Evolutionary conservation across 1,284 basidiomycete genomes (phyloP), one percentile per base, ranked within the genome.

Genomic region (Puccinia novopanici): DNA sequence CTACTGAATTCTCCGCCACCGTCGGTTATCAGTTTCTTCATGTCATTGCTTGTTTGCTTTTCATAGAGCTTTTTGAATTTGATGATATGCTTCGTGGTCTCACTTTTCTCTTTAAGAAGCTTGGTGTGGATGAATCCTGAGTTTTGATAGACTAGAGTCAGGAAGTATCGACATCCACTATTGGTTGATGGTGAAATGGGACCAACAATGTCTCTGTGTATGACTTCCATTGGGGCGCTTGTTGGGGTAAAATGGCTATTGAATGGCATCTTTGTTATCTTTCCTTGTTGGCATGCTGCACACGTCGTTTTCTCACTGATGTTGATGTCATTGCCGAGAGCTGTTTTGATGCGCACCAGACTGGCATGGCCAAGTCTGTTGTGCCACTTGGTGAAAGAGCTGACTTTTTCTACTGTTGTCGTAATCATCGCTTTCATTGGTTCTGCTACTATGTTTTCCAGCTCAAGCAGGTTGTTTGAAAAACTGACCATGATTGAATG

Each of bases 1-100:
- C 40, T 65, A 30, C 27, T 3, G 30, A 65, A 65, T 40, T 65
- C 61, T 12, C 61, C 61, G 5, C 61, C 61, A 8, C 61, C 61
- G 61, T 65, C 61, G 9, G 61, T 65, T 10, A 65, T 19, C 22
- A 65, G n/a, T 27, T 42, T 65, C 40, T 40, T 65, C 12, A 65
- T 65, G 6, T 10, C 15, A 15, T 65, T 10, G 5, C 61, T 30
- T 19, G 61, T 65, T 42, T 65, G 61, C 8, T 65, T 65, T n/a
- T 65, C 61, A 30, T 30, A 65, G 6, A 40, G 9, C 15, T 17
- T 37, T 65, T 40, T 65, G 30, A 65, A 65, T 15, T 65, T 15
- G 9, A 40, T 15, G 13, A 65, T 65, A 2, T 27, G 2, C 17
- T 10, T 6, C 10, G 30, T 40, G 2, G 61, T 30, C 1, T 40